Percentiles rank a stretch among this genome's conserved stretches.
Evolutionary conservation across 2,329 filamentous ascomycete species (phyloP).

Genomic region (Monilinia fructigena): DNA sequence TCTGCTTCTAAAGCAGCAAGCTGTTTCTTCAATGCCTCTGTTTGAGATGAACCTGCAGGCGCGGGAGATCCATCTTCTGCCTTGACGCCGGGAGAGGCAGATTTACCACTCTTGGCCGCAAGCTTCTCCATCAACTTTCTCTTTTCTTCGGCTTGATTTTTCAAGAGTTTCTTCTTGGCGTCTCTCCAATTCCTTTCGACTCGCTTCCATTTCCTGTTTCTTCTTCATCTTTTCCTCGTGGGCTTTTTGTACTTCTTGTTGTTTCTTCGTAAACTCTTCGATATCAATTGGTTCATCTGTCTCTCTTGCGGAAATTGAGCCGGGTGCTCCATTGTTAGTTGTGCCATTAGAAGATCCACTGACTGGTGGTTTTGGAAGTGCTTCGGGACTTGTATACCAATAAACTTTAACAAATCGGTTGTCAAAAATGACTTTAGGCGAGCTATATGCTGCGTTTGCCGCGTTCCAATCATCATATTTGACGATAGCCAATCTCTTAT

Average conservation of each 20-base stretch:
- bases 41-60: constrained; percentile 45
- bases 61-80: constrained; percentile 28
- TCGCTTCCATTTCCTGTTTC: constrained; percentile 60
- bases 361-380: constrained; percentile 36
- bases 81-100: constrained; percentile 25
- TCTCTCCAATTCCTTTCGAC: constrained; percentile 63
- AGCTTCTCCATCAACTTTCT: constrained; percentile 61
- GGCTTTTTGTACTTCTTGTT: constrained; percentile 68
- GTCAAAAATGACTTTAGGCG: constrained; percentile 78
- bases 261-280: constrained; percentile 66
- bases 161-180: constrained; percentile 60
- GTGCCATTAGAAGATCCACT: constrained; percentile 38
- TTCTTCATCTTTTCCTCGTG: constrained; percentile 65
- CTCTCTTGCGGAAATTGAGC: constrained; percentile 29
- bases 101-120: constrained; percentile 50
- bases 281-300: constrained; percentile 55
- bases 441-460: constrained; percentile 70
- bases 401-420: constrained; percentile 85
- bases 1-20: constrained; percentile 72
- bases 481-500: constrained; percentile 67
- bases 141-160: constrained; percentile 64
- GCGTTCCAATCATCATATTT: constrained; percentile 65
- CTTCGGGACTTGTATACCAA: constrained; percentile 62
- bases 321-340: constrained; percentile 34
- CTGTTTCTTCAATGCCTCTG: constrained; percentile 67